These are phyloP conservation scores for Lactifluus subvellereus DNA, from an alignment of 768 basidiomycete genomes.

Conservation along the genomic window DNA sequence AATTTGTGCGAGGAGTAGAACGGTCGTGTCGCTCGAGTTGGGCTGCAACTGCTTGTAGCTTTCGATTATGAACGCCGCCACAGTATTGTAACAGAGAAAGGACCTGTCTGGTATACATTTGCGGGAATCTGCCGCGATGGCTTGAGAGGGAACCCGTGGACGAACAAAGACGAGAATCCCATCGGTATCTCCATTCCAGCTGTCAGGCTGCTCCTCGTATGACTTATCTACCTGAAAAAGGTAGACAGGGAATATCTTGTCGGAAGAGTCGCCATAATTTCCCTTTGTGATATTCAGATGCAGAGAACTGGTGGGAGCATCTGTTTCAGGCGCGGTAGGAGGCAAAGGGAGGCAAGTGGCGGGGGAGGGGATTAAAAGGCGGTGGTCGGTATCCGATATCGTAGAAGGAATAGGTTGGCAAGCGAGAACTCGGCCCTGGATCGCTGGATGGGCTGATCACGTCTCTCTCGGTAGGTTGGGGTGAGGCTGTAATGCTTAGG, in stretches of 20 bases:
- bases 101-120: slow-evolving; percentile 24
- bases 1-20: slow-evolving; percentile 18
- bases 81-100: slow-evolving; percentile 28
- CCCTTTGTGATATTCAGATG: not conserved
- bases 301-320: not conserved
- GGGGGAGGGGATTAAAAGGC: not conserved
- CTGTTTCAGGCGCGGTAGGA: not conserved
- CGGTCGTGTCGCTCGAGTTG: slow-evolving; percentile 11
- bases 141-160: not conserved
- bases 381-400: too few species aligned
- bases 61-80: slow-evolving; percentile 26
- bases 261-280: slow-evolving; percentile 16
- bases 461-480: not conserved
- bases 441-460: not conserved
- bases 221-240: slow-evolving; percentile 20
- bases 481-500: not conserved
- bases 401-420: slow-evolving; percentile 10
- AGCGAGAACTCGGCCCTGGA: not conserved
- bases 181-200: slow-evolving; percentile 24
- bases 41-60: slow-evolving; percentile 25
- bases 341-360: not conserved
- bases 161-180: slow-evolving; percentile 25
- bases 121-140: not conserved
- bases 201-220: slow-evolving; percentile 20
- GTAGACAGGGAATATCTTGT: slow-evolving; percentile 18